Base-by-base conservation (phyloP, 2,329 filamentous ascomycete species). In the Stromatinia cepivora region DNA sequence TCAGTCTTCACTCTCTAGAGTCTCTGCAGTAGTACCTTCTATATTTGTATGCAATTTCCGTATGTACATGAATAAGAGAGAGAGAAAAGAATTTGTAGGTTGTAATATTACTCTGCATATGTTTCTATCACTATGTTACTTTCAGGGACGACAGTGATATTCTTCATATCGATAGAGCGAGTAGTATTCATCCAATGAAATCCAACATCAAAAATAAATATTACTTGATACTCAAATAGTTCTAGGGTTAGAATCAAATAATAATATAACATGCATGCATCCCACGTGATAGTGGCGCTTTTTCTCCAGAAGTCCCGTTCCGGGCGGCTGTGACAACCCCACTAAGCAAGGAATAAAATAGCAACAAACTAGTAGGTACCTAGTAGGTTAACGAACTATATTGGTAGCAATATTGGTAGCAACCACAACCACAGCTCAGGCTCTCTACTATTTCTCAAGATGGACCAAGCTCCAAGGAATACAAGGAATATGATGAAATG, bases 231-330 rank as follows among this genome's bases (percentile, higher is more conserved):
- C 45, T 34, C 11, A 20, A 62, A 25, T 6, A n/a, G n/a, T n/a
- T n/a, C n/a, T n/a, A 50, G 45, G 59, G 59, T n/a, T 50, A 62
- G 28, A 36, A 22, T 50, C 28, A 8, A 6, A 34, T 58, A 39
- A 34, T 17, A 25, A 39, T 10, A 39, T 25, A 25, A 39, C 13
- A 39, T 25, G 15, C 22, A 39, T 63, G 13, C 7, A 50, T 20
- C 22, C 45, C 59, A 63, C 59, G 59, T 63, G 59, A 63, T 39
- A 63, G 59, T 50, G 59, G 45, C 45, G 45, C 36, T 48, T 17
- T 39, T 42, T 42, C 34, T 39, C 56, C 58, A 17, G 34, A 36
- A 36, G 28, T 50, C 46, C 45, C 59, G 59, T 52, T 17, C 45
- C 58, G 58, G 42, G 58, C 58, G 58, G 58, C 58, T 62, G 45